Base-by-base conservation (phyloP, 176 grass and related monocot genomes). In the Aechmea fasciata region DNA sequence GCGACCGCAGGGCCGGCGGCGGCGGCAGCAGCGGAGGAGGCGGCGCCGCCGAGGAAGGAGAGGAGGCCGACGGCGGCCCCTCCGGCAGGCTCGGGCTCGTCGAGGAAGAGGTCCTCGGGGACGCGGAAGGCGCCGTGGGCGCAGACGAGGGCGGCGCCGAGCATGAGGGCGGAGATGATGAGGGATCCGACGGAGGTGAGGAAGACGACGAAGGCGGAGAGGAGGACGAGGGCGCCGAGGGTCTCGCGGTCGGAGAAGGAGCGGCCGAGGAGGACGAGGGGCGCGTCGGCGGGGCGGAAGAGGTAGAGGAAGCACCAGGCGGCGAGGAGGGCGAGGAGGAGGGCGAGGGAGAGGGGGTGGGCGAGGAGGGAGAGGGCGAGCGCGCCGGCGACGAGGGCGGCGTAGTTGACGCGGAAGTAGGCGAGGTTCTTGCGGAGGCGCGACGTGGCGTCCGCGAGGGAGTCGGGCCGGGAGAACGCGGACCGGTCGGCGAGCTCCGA, bases 351-450 rank as follows among this genome's bases (percentile, higher is more conserved):
- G 81, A 97, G 75, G 9, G 94, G 94, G 77, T 92, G 80, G 47
- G 87, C 73, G 52, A 85, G 68, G 63, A 93, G 89, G 72, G 89
- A 97, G 14, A 82, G 71, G 59, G 84, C 89, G 69, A 99, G 89
- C 54, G 80, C 67, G 49, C 79, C 48, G 41, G 87, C 86, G 59
- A 93, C 78, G 22, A 99, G 51, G 68, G 94, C 80, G 69, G 90
- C 82, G 82, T 99, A 99, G 86, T 99, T 93, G 71, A 99, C 82
- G 71, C 94, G 89, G 77, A 99, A 99, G 75, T 99, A 99, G 52
- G 70, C 68, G 11, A 93, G 69, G 75, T 99, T 99, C 74, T 88
- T 91, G 59, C 87, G 86, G 67, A 99, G 79, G 61, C 94, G 79
- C 4, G 90, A 90, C 63, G 89, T 71, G 75, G 89, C 89, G 65